Evolutionary conservation across 257 asterid species (phyloP).

Genomic region (Gentiana macrophylla): DNA sequence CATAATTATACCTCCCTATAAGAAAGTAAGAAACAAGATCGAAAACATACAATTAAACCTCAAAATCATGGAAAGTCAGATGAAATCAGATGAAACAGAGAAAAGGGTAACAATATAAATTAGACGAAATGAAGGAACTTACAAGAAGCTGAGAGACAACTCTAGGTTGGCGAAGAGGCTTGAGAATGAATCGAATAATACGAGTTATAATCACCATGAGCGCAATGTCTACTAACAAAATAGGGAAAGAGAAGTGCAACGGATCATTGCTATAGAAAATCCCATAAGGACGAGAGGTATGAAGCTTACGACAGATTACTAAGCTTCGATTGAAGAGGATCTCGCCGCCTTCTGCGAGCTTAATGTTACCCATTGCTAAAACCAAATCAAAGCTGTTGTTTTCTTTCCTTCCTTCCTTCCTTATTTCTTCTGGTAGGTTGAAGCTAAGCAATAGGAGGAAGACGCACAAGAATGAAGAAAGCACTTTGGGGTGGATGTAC

Average conservation of each 20-base stretch:
- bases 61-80: too few species aligned
- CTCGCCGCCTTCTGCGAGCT: neutral
- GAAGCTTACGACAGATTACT: constrained; percentile 25
- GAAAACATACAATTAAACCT: neutral
- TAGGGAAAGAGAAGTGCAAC: constrained; percentile 40
- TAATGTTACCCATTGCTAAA: neutral
- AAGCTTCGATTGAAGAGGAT: constrained; percentile 1
- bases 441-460: neutral
- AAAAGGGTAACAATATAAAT: too few species aligned
- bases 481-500: constrained; percentile 3
- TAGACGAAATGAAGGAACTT: constrained; percentile 18
- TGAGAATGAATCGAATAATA: constrained; percentile 39
- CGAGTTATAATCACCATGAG: constrained; percentile 27
- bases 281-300: constrained; percentile 34
- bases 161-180: constrained; percentile 69
- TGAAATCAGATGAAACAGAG: neutral
- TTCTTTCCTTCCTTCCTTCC: neutral
- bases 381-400: neutral
- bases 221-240: constrained; percentile 32
- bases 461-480: constrained; percentile 5
- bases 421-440: neutral
- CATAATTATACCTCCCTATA: constrained; percentile 64
- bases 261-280: constrained; percentile 75
- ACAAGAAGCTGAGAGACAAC: constrained; percentile 58
- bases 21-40: neutral